Conservation (phyloP, 805 yeast species). For the Sugiyamaella boreocaroliniensis region DNA sequence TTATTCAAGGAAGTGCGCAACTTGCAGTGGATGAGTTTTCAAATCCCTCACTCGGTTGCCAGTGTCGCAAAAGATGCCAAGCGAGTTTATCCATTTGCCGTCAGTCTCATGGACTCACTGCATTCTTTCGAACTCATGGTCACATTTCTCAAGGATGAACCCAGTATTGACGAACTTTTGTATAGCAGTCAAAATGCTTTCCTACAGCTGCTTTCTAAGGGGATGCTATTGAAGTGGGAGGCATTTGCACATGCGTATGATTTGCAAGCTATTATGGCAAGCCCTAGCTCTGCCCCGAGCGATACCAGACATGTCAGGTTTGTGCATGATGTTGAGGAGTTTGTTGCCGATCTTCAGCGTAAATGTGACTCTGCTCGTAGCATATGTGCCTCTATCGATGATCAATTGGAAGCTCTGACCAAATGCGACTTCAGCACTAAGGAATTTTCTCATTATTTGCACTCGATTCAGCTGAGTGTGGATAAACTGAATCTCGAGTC, state of each 20-base stretch:
- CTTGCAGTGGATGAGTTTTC: conserved; percentile 44
- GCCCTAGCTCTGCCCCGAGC: conserved; percentile 19
- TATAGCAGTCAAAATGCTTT: conserved; percentile 16
- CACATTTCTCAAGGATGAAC: conserved; percentile 31
- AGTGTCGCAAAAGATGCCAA: conserved; percentile 45
- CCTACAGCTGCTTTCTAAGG: conserved; percentile 25
- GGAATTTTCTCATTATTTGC: conserved; percentile 21
- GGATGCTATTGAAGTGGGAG: conserved; percentile 47
- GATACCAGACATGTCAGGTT: conserved; percentile 31
- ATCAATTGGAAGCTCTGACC: conserved; percentile 23
- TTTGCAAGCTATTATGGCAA: conserved; percentile 26
- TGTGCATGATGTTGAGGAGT: conserved; percentile 30
- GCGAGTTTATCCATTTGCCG: conserved; percentile 51
- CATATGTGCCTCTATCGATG: conserved; percentile 26
- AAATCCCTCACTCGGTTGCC: conserved; percentile 48
- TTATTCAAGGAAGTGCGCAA: conserved; percentile 50
- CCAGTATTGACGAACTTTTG: conserved; percentile 34
- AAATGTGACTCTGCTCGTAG: conserved; percentile 29
- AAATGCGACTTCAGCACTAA: conserved; percentile 25
- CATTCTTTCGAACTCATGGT: conserved; percentile 34
- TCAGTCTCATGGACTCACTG: conserved; percentile 47
- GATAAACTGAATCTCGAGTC: conserved; percentile 35
- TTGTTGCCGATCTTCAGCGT: conserved; percentile 28
- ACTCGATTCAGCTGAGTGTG: conserved; percentile 33
- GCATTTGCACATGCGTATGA: conserved; percentile 45